Evolutionary conservation across 2,329 filamentous ascomycete genomes (phyloP).

Genomic region (Setomelanomma holmii): DNA sequence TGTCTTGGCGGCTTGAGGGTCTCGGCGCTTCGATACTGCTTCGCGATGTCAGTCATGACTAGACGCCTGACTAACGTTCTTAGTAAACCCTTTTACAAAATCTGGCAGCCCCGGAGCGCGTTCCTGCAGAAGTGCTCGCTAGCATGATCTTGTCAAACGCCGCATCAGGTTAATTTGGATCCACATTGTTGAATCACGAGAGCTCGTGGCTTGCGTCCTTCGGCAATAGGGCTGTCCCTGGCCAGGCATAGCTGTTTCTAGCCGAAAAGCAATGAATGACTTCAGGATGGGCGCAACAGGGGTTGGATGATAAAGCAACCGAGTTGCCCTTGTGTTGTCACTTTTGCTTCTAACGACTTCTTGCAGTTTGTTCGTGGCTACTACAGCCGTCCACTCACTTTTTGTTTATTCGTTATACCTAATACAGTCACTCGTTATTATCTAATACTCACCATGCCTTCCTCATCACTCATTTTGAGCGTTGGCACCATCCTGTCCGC

Average conservation of each 20-base stretch:
- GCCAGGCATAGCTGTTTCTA: conserved; percentile 4
- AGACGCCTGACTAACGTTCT: conserved; percentile 8
- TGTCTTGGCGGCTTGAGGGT: conserved; percentile 4
- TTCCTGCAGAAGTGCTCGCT: conserved; percentile 23
- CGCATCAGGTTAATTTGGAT: conserved; percentile 1
- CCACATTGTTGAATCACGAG: neutral
- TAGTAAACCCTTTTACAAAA: neutral
- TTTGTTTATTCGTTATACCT: conserved; percentile 10
- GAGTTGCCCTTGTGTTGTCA: neutral
- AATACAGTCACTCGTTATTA: conserved; percentile 30
- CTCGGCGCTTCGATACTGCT: neutral
- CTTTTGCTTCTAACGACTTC: conserved; percentile 24
- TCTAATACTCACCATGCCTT: conserved; percentile 32
- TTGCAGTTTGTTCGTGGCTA: conserved; percentile 30
- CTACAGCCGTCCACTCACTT: conserved; percentile 32
- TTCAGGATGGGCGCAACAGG: conserved; percentile 6
- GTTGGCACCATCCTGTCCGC: conserved; percentile 28
- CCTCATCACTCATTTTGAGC: conserved; percentile 35
- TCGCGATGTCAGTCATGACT: conserved; percentile 1
- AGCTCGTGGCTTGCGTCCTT: conserved; percentile 15
- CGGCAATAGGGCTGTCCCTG: neutral
- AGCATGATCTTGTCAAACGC: conserved; percentile 3
- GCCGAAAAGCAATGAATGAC: conserved; percentile 12
- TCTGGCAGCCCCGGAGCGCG: conserved; percentile 9
- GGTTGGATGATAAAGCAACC: conserved; percentile 16